phyloP scores from a whole-genome alignment of 208 protist genomes.

The Tritrichomonas foetus region DNA sequence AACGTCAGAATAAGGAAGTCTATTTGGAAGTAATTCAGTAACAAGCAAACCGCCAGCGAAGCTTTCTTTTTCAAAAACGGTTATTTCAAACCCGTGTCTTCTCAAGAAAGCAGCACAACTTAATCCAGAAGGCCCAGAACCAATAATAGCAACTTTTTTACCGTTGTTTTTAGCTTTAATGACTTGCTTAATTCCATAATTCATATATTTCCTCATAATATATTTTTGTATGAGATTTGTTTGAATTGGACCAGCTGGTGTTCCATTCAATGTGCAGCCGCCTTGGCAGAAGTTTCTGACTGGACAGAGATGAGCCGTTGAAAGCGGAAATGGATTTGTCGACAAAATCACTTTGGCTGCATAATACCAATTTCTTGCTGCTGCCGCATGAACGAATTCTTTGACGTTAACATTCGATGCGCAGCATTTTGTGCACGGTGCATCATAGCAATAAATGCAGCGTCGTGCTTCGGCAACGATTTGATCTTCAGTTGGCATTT shows the following conservation, averaged over 20 bases:
- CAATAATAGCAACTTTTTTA: slow-evolving; percentile 47
- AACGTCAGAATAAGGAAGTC: slow-evolving; percentile 69
- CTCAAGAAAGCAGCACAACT: slow-evolving; percentile 70
- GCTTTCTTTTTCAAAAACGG: slow-evolving; percentile 70
- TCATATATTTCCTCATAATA: slow-evolving; percentile 65
- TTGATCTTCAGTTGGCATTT: background rate
- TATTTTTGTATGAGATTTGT: slow-evolving; percentile 68
- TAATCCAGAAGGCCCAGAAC: slow-evolving; percentile 71
- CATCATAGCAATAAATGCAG: slow-evolving; percentile 40
- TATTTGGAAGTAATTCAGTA: slow-evolving; percentile 70
- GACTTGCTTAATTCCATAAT: slow-evolving; percentile 67
- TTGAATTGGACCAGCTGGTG: slow-evolving; percentile 63
- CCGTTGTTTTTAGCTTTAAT: slow-evolving; percentile 47
- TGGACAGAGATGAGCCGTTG: slow-evolving; percentile 73
- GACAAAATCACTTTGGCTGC: slow-evolving; percentile 71
- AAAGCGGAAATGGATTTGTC: slow-evolving; percentile 64
- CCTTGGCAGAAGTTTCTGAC: slow-evolving; percentile 66
- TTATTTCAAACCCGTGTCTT: slow-evolving; percentile 73
- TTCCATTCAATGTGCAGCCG: slow-evolving; percentile 67
- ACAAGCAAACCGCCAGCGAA: slow-evolving; percentile 66
- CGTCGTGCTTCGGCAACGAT: slow-evolving; percentile 21
- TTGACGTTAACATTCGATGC: slow-evolving; percentile 39
- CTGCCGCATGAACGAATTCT: slow-evolving; percentile 36
- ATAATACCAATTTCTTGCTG: slow-evolving; percentile 50
- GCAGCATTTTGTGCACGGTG: slow-evolving; percentile 45